Evolutionary conservation across 2,329 filamentous ascomycete genomes (phyloP).

Genomic region (Cytospora schulzeri): DNA sequence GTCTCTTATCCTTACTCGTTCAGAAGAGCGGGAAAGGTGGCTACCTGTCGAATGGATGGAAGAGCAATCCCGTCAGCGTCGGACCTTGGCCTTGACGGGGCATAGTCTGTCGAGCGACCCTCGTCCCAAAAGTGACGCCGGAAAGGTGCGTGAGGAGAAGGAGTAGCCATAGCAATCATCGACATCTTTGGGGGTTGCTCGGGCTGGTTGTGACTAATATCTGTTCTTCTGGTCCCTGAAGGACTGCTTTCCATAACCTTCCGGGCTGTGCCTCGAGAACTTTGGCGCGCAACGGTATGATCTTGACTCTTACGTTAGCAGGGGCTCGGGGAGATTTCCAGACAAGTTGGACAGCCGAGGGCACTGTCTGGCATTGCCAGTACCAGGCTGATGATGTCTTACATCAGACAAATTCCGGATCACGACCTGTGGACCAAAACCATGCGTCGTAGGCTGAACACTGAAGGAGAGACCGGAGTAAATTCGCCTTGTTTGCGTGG

Average conservation of each 20-base stretch:
- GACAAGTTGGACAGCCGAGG: slow-evolving; percentile 9
- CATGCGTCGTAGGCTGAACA: not conserved
- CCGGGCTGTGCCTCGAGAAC: not conserved
- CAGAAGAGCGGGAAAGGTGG: not conserved
- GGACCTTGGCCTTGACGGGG: slow-evolving; percentile 38
- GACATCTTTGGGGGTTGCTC: slow-evolving; percentile 47
- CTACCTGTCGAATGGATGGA: slow-evolving; percentile 57
- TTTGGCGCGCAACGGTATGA: slow-evolving; percentile 4
- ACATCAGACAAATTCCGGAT: slow-evolving; percentile 20
- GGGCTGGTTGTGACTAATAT: slow-evolving; percentile 34
- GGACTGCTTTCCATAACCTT: slow-evolving; percentile 47
- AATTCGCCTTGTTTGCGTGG: not conserved
- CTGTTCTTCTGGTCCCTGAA: slow-evolving; percentile 35
- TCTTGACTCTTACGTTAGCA: slow-evolving; percentile 17
- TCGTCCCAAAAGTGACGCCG: slow-evolving; percentile 46
- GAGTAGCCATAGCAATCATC: slow-evolving; percentile 50
- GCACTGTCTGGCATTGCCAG: slow-evolving; percentile 2
- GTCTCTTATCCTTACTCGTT: slow-evolving; percentile 1
- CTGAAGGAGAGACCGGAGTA: not conserved
- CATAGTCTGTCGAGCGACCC: slow-evolving; percentile 38
- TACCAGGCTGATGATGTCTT: slow-evolving; percentile 19
- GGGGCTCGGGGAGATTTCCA: slow-evolving; percentile 9
- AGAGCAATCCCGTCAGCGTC: slow-evolving; percentile 48
- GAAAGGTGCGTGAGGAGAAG: slow-evolving; percentile 45
- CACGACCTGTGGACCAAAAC: slow-evolving; percentile 8